Evolutionary conservation across 805 yeast genomes (phyloP), one percentile per base, ranked within the genome.

Genomic region (Debaryomyces prosopidis): DNA sequence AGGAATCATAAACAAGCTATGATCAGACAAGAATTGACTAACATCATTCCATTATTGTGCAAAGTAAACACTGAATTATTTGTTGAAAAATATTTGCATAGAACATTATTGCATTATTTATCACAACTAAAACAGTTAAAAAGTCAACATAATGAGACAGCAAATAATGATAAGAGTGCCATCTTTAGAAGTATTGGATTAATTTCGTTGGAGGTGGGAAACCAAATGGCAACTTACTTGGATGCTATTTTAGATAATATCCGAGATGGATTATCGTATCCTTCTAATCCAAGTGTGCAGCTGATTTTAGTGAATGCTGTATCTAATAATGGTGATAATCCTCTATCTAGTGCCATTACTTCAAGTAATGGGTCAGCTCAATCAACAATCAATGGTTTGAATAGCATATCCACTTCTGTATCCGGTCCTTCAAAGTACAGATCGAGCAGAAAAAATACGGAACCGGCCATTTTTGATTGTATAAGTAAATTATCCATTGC

Each of bases 391-490:
- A 47, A 52, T n/a, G 64, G 60, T 9, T 43, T 64, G 32, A 55
- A 44, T 28, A 44, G 69, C 2, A 54, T 63, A 10, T 52, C 66
- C 12, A 46, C 66, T 0, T 55, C 66, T 8, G 50, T 65, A 5
- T 54, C 65, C 26, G 55, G 62, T 34, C 71, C 80, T 1, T 73
- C 85, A 6, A 83, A 80, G 55, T 74, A 80, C 27, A 80, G 82
- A 50, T 64, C 75, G 2, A 60, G 68, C 23, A 76, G 91, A 47
- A 85, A 82, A 58, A 90, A 86, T 40, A 82, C 86, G 36, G 96
- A 89, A 52, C 85, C 88, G 0, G 90, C 96, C 1, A 80, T 92
- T 16, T 92, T 91, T 57, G 88, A 87, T 54, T 94, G 98, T 61
- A 76, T 92, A 36, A 89, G 95, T 0, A 87, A 89, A 65, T 68